A percentile compares a stretch with the other conserved stretches of the same genome.
These are phyloP conservation scores for Hirschfeldia incana DNA, from an alignment of 345 rosid genomes.

Conservation along the genomic window DNA sequence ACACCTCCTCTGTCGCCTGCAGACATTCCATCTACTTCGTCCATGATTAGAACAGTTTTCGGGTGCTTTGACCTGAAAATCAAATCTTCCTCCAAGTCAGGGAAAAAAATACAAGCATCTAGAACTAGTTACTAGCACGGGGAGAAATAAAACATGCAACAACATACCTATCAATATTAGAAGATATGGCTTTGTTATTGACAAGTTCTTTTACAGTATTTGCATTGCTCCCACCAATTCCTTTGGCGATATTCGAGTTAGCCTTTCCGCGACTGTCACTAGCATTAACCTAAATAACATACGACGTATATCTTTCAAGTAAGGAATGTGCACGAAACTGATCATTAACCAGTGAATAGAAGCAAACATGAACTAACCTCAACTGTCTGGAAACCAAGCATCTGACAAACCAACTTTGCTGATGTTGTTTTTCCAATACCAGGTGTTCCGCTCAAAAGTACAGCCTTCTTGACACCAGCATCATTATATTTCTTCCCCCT, in stretches of 20 bases:
- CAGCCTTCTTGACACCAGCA: conserved; percentile 72
- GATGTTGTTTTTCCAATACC: conserved; percentile 97
- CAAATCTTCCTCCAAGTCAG: conserved; percentile 27
- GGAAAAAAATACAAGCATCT: conserved; percentile 20
- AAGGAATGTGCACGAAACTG: conserved; percentile 22
- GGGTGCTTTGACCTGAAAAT: conserved; percentile 65
- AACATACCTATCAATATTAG: conserved; percentile 59
- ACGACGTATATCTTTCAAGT: not conserved
- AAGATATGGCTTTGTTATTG: conserved; percentile 73
- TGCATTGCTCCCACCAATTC: conserved; percentile 95
- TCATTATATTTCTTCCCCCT: conserved; percentile 76
- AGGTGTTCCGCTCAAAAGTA: conserved; percentile 87
- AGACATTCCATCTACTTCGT: conserved; percentile 99
- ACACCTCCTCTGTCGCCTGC: conserved; percentile 99
- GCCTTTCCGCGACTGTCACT: conserved; percentile 99
- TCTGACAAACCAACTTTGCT: conserved; percentile 85
- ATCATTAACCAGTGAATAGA: conserved; percentile 3
- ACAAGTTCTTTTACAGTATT: conserved; percentile 92
- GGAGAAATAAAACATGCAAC: not conserved
- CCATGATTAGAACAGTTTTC: conserved; percentile 91
- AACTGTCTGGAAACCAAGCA: conserved; percentile 89
- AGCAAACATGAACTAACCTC: conserved; percentile 56
- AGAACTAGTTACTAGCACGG: not conserved
- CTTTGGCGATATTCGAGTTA: conserved; percentile 68
- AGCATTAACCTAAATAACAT: conserved; percentile 73